A percentile compares a stretch with the other conserved stretches of the same genome.
phyloP scores from a whole-genome alignment of 2,329 filamentous ascomycete genomes.

The Ascocoryne sarcoides region DNA sequence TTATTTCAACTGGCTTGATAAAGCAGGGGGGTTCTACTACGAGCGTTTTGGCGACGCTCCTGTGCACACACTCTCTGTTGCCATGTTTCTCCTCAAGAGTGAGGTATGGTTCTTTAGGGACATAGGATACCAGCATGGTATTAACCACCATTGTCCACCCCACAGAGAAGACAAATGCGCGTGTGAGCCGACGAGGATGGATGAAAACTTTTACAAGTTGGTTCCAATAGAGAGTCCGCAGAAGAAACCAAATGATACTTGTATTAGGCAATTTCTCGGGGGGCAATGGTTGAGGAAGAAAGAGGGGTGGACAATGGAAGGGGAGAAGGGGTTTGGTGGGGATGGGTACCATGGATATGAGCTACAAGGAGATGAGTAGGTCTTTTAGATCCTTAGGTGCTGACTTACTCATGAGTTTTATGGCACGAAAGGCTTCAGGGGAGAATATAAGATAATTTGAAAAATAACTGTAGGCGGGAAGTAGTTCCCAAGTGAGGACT shows the following conservation, averaged over 20 bases:
- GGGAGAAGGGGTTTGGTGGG: conserved; percentile 33
- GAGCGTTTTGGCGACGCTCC: conserved; percentile 96
- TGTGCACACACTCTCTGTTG: conserved; percentile 87
- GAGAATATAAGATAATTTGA: background rate
- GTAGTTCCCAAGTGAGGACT: background rate
- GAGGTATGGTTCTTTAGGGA: conserved; percentile 97
- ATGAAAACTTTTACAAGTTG: conserved; percentile 38
- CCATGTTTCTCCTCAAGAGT: conserved; percentile 76
- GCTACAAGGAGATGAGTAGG: background rate
- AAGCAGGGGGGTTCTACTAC: conserved; percentile 93
- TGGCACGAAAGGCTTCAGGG: background rate
- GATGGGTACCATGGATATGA: conserved; percentile 37
- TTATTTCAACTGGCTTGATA: conserved; percentile 81
- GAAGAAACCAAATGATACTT: conserved; percentile 37
- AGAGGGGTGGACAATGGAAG: conserved; percentile 33
- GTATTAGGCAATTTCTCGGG: conserved; percentile 37
- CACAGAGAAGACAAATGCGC: conserved; percentile 28
- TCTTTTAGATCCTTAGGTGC: no score
- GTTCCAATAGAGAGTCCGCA: conserved; percentile 39
- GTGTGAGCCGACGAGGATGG: conserved; percentile 36
- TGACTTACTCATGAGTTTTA: no score
- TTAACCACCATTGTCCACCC: conserved; percentile 34
- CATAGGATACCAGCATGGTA: conserved; percentile 85
- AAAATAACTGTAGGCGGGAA: background rate
- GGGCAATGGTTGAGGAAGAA: conserved; percentile 36